Conservation (phyloP, 164 flowering plant genomes). For the Warburgia ugandensis region DNA sequence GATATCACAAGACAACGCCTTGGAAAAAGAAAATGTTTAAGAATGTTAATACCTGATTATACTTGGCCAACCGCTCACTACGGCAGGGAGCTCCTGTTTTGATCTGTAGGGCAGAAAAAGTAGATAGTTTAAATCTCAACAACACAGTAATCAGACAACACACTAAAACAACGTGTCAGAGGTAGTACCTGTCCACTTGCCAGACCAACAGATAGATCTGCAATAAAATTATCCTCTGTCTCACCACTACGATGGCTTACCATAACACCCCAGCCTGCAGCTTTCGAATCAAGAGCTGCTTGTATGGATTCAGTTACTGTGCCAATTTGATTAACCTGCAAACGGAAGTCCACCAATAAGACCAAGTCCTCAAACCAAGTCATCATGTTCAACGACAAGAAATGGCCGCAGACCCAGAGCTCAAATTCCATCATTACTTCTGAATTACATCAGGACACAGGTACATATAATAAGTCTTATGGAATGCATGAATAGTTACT, state of each 20-base stretch:
- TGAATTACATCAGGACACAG: too few relatives aligned
- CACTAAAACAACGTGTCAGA: neutral
- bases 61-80: slow-evolving; percentile 86
- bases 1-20: neutral
- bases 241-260: slow-evolving; percentile 98
- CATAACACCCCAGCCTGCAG: slow-evolving; percentile 99
- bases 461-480: too few relatives aligned
- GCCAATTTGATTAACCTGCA: slow-evolving; percentile 97
- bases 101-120: slow-evolving; percentile 36
- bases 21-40: neutral
- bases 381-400: too few relatives aligned
- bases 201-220: slow-evolving; percentile 94
- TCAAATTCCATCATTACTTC: too few relatives aligned
- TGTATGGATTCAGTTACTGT: slow-evolving; percentile 86
- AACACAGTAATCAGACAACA: neutral
- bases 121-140: neutral
- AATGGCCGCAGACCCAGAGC: too few relatives aligned
- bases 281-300: slow-evolving; percentile 88
- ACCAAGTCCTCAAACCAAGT: too few relatives aligned
- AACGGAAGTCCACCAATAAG: slow-evolving; percentile 6
- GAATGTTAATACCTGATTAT: slow-evolving; percentile 70
- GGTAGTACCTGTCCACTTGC: slow-evolving; percentile 85
- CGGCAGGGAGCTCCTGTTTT: slow-evolving; percentile 98
- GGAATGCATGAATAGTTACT: too few relatives aligned
- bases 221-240: slow-evolving; percentile 96